Conservation (phyloP, 495 filamentous ascomycete genomes). For the Aspergillus bertholletiae region DNA sequence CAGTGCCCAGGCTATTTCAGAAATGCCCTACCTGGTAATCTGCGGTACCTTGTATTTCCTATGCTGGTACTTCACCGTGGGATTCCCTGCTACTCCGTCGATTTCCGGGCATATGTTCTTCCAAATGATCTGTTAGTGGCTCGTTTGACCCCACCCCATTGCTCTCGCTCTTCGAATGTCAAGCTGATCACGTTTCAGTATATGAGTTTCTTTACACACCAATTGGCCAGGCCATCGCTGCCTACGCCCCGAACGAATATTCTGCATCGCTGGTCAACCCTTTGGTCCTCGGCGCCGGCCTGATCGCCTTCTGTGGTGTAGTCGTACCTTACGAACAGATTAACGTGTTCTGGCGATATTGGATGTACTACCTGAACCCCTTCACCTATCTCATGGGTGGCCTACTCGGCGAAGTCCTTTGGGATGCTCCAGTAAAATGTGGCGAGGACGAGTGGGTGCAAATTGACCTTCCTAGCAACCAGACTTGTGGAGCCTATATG, state of each 20-base stretch:
- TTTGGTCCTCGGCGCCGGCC: constrained; percentile 44
- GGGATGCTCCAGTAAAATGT: constrained; percentile 53
- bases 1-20: constrained; percentile 46
- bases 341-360: constrained; percentile 56
- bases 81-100: constrained; percentile 38
- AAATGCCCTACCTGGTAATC: constrained; percentile 58
- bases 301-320: constrained; percentile 55
- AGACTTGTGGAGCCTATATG: constrained; percentile 69
- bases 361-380: constrained; percentile 55
- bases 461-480: constrained; percentile 58
- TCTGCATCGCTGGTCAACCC: constrained; percentile 52
- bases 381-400: constrained; percentile 55
- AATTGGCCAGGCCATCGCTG: constrained; percentile 45
- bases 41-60: constrained; percentile 54
- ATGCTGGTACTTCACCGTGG: constrained; percentile 58
- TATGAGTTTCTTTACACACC: constrained; percentile 45
- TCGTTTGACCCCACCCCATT: too few species aligned
- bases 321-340: constrained; percentile 50
- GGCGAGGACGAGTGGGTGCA: constrained; percentile 50
- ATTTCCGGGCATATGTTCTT: constrained; percentile 45
- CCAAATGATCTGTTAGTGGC: constrained; percentile 46
- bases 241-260: constrained; percentile 53
- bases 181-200: constrained; percentile 22
- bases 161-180: too few species aligned
- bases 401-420: constrained; percentile 39